Evolutionary conservation across 257 asterid genomes (phyloP).

Genomic region (Jaltomata sinuosa): DNA sequence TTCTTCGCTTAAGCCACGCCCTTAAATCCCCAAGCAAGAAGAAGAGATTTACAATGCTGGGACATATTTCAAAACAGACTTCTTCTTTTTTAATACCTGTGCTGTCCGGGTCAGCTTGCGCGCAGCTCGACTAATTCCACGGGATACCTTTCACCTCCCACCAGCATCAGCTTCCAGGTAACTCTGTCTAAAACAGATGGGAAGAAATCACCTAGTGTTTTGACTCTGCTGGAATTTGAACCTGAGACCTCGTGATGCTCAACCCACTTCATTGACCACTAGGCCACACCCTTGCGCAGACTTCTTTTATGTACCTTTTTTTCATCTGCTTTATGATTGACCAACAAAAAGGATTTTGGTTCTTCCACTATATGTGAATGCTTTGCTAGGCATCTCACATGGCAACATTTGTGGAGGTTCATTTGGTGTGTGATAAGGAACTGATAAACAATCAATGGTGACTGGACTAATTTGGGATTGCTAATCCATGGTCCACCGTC

Average conservation of each 20-base stretch:
- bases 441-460: background rate
- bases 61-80: background rate
- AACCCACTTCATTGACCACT: too few relatives aligned
- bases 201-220: too few relatives aligned
- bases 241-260: too few relatives aligned
- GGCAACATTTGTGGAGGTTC: background rate
- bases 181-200: too few relatives aligned
- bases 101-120: too few relatives aligned
- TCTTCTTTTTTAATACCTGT: too few relatives aligned
- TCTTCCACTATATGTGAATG: background rate
- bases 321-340: background rate
- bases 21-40: background rate
- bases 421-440: background rate
- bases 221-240: too few relatives aligned
- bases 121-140: too few relatives aligned
- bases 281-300: too few relatives aligned
- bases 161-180: too few relatives aligned
- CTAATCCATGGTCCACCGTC: background rate
- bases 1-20: background rate
- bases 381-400: background rate
- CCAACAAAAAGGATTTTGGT: background rate
- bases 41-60: background rate
- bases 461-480: background rate
- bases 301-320: background rate
- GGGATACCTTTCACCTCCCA: too few relatives aligned